These are phyloP conservation scores for Plicaturopsis crispa DNA, from an alignment of 768 basidiomycete genomes.

Conservation along the genomic window DNA sequence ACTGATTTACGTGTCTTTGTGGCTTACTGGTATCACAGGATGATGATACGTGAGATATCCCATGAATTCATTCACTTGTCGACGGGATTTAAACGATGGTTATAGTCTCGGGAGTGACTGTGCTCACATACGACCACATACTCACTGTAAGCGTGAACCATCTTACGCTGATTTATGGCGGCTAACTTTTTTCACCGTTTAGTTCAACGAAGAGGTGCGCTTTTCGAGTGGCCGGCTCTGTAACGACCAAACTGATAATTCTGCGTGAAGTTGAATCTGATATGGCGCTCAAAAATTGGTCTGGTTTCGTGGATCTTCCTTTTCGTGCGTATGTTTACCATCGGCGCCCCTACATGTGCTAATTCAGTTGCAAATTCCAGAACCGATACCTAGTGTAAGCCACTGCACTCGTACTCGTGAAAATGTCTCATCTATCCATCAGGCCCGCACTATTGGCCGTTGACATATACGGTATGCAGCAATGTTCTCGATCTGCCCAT, in stretches of 20 bases:
- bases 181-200: neutral
- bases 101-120: slow-evolving; percentile 16
- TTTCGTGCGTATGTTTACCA: slow-evolving; percentile 10
- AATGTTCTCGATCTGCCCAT: no score
- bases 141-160: slow-evolving; percentile 13
- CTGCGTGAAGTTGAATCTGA: slow-evolving; percentile 12
- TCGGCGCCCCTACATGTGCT: neutral
- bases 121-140: slow-evolving; percentile 18
- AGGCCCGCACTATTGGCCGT: no score
- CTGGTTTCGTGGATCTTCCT: slow-evolving; percentile 18
- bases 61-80: neutral
- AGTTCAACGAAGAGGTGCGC: slow-evolving; percentile 19
- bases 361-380: slow-evolving; percentile 4
- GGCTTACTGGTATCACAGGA: neutral
- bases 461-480: no score
- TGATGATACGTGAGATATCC: slow-evolving; percentile 4
- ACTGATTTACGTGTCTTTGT: neutral
- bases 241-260: neutral
- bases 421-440: no score
- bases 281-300: slow-evolving; percentile 14
- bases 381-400: slow-evolving; percentile 21
- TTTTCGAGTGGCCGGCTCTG: no score
- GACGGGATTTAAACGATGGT: neutral
- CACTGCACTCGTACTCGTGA: no score
- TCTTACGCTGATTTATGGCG: neutral